Evolutionary conservation across 257 asterid species (phyloP), one percentile per base, ranked within the genome.

Genomic region (Scutellaria baicalensis): DNA sequence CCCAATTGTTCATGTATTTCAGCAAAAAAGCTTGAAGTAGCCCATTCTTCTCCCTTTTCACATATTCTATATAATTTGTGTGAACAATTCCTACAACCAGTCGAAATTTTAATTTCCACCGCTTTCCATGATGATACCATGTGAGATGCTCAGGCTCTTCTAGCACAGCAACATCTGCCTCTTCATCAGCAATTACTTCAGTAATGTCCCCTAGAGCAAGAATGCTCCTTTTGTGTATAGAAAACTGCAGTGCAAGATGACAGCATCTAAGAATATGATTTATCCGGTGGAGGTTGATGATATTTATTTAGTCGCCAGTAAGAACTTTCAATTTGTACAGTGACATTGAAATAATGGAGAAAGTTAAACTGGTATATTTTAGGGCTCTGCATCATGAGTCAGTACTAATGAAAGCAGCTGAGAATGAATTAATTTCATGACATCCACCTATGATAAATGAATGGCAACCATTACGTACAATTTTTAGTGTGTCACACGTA

Each of bases 141-240:
- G 97, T 94, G 76, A 94, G 97, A 82, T 94, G 99, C 88, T 94
- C 99, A 1, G 99, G 97, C 82, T 94, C 99, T 87, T 94, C 99
- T 16, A 94, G 95, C 44, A 94, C 96, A 43, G 97, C 97, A 77
- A 94, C 82, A 83, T 94, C 97, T 66, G 96, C 95, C 68, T 91
- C 97, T 5, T 85, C 93, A 70, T 94, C 97, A 8, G 96, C 97
- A 76, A 94, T 91, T 27, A 85, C 83, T 76, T 83, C 89, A 54
- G 99, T 91, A 44, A 94, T 86, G 80, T 94, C 99, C 51, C 97
- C 99, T 65, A 88, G 68, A 54, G 93, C 99, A 78, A 94, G 84
- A 76, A 94, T 94, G 82, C 99, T 94, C 86, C 96, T 88, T 77
- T 91, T 91, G 70, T 79, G 86, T 40, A 81, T 18, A 73, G 95